phyloP scores from a whole-genome alignment of 2,329 filamentous ascomycete species.

The Paracorniculantispora psalliotae region DNA sequence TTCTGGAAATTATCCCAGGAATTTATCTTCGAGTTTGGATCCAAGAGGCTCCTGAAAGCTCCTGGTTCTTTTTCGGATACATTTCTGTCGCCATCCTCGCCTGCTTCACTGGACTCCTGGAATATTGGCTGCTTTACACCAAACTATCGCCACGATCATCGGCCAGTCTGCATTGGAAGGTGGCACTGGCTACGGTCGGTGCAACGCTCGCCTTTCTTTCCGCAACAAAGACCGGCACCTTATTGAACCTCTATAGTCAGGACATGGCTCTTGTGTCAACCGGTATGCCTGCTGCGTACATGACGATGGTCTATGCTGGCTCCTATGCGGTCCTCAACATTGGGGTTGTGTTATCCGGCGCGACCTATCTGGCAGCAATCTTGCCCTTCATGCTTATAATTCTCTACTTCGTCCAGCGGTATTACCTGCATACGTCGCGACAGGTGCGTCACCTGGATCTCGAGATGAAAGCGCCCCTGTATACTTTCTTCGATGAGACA shows the following conservation, averaged over 20 bases:
- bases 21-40: slow-evolving; percentile 2
- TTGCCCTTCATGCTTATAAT: not conserved
- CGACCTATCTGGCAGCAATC: not conserved
- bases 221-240: not conserved
- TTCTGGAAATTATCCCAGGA: not conserved
- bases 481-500: slow-evolving; percentile 33
- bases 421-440: slow-evolving; percentile 43
- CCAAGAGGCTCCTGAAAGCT: not conserved
- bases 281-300: not conserved
- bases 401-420: slow-evolving; percentile 19
- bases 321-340: not conserved
- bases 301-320: not conserved
- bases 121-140: not conserved
- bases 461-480: slow-evolving; percentile 45
- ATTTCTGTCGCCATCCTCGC: not conserved
- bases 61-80: not conserved
- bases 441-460: slow-evolving; percentile 51
- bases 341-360: not conserved
- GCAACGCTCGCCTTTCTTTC: not conserved
- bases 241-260: not conserved
- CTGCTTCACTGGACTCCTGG: not conserved
- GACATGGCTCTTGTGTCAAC: not conserved
- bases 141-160: not conserved
- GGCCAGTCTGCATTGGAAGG: not conserved
- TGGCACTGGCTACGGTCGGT: not conserved